These are phyloP conservation scores for Spongospora subterranea DNA, from an alignment of 208 protist genomes.

Conservation along the genomic window DNA sequence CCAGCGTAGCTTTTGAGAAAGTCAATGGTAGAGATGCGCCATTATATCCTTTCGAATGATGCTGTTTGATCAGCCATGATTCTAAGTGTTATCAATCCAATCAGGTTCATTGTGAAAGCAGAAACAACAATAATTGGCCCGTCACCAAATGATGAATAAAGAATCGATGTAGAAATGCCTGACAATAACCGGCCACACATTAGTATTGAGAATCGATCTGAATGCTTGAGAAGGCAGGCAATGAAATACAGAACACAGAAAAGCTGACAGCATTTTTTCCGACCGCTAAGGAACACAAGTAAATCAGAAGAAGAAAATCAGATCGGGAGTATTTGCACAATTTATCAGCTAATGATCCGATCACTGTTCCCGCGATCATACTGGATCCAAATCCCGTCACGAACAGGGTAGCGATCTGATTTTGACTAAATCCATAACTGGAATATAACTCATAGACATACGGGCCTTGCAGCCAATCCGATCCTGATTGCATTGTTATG, in stretches of 20 bases:
- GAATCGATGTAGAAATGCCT: slow-evolving; percentile 70
- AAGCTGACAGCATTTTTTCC: slow-evolving; percentile 59
- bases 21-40: not conserved
- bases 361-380: slow-evolving; percentile 69
- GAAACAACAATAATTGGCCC: not conserved
- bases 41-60: not conserved
- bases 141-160: slow-evolving; percentile 69
- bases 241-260: slow-evolving; percentile 65
- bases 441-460: slow-evolving; percentile 67
- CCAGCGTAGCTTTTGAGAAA: slow-evolving; percentile 23
- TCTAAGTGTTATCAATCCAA: not conserved
- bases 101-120: too few species aligned
- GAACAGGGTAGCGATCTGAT: slow-evolving; percentile 68
- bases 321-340: not conserved
- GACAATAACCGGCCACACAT: slow-evolving; percentile 65
- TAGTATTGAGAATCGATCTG: slow-evolving; percentile 59
- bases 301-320: not conserved
- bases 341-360: slow-evolving; percentile 64
- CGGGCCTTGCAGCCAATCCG: slow-evolving; percentile 37
- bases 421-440: slow-evolving; percentile 63
- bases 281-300: slow-evolving; percentile 54
- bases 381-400: slow-evolving; percentile 67
- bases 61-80: slow-evolving; percentile 21
- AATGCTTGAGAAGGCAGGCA: slow-evolving; percentile 68
- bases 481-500: not conserved